A percentile compares a stretch with the other conserved stretches of the same genome.
Conservation (phyloP, 306 rosid genomes). For the Pachyrhizus erosus region DNA sequence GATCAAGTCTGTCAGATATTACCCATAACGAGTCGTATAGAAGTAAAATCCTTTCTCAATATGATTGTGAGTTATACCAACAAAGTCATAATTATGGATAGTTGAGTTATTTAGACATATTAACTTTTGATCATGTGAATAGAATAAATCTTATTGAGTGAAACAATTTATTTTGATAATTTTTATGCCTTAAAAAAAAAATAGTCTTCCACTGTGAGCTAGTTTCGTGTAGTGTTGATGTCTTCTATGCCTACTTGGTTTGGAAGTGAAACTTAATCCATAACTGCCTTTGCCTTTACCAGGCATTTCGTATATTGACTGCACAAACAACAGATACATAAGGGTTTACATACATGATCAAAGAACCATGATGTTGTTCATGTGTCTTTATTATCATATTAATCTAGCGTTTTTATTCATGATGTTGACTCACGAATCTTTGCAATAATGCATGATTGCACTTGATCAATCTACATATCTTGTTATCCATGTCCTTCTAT, state of each 20-base stretch:
- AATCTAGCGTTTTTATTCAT: not conserved
- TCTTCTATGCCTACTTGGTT: not conserved
- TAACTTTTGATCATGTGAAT: too few species aligned
- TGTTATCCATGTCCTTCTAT: not conserved
- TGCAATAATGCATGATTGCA: not conserved
- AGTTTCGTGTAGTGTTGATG: not conserved
- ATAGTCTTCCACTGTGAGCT: too few species aligned
- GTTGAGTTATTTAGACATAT: too few species aligned
- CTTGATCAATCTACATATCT: not conserved
- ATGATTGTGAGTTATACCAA: not conserved
- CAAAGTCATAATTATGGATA: too few species aligned
- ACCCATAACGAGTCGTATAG: not conserved
- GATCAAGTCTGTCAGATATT: conserved; percentile 1
- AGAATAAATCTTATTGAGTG: too few species aligned
- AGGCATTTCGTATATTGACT: not conserved
- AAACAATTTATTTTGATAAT: too few species aligned
- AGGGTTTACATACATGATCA: not conserved
- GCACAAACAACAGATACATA: not conserved
- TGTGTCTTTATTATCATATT: not conserved
- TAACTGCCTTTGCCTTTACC: conserved; percentile 8
- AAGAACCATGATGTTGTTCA: not conserved
- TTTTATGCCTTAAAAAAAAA: too few species aligned
- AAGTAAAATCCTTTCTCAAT: not conserved
- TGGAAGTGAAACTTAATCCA: conserved; percentile 34
- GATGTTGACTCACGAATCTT: not conserved